A percentile compares a stretch with the other conserved stretches of the same genome.
Evolutionary conservation across 495 filamentous ascomycete species (phyloP).

Genomic region (Melanomma pulvis-pyrius): DNA sequence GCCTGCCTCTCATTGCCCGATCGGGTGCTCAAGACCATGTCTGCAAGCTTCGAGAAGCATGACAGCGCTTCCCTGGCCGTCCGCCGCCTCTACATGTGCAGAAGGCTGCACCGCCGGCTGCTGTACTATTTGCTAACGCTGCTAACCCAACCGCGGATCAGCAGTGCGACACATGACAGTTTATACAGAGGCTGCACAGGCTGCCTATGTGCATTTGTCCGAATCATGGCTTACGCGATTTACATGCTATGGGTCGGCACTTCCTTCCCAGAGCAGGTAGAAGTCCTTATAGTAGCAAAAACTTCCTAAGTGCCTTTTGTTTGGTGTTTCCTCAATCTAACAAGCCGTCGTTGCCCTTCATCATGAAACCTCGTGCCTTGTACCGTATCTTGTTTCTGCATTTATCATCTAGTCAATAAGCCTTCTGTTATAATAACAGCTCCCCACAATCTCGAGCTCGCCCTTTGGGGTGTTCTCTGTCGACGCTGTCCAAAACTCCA

Average conservation of each 20-base stretch:
- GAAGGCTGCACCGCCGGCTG: slow-evolving; percentile 13
- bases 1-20: slow-evolving; percentile 20
- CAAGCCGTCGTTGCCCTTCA: slow-evolving; percentile 1
- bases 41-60: slow-evolving; percentile 27
- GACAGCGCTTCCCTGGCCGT: slow-evolving; percentile 5
- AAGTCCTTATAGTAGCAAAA: slow-evolving; percentile 27
- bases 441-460: slow-evolving; percentile 18
- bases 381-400: slow-evolving; percentile 16
- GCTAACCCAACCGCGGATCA: slow-evolving; percentile 11
- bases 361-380: slow-evolving; percentile 24
- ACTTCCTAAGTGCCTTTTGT: slow-evolving; percentile 15
- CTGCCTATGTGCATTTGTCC: slow-evolving; percentile 18
- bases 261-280: slow-evolving; percentile 19
- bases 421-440: slow-evolving; percentile 22
- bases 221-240: slow-evolving; percentile 7
- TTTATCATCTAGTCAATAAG: slow-evolving; percentile 24
- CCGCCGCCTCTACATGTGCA: neutral
- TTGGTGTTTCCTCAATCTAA: slow-evolving; percentile 6
- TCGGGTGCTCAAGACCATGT: slow-evolving; percentile 17
- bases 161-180: slow-evolving; percentile 20
- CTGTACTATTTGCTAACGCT: slow-evolving; percentile 12
- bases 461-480: slow-evolving; percentile 8
- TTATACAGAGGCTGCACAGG: slow-evolving; percentile 25
- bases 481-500: slow-evolving; percentile 15
- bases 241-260: slow-evolving; percentile 24